phyloP scores from a whole-genome alignment of 2,329 filamentous ascomycete species.

The Waltergamsia citrina region DNA sequence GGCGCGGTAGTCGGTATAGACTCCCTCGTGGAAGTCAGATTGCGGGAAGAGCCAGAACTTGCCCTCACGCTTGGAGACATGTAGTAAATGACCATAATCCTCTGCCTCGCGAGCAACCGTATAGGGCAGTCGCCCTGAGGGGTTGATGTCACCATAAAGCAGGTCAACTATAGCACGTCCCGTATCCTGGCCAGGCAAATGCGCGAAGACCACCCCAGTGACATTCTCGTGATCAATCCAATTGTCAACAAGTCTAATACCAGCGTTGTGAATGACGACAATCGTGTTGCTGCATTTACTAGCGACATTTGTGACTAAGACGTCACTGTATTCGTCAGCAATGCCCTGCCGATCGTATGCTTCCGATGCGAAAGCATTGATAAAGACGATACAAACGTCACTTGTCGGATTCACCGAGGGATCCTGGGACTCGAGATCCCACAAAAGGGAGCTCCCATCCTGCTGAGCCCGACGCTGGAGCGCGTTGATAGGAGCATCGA shows the following conservation, averaged over 20 bases:
- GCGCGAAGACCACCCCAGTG: slow-evolving; percentile 53
- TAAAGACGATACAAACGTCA: slow-evolving; percentile 60
- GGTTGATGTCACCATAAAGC: slow-evolving; percentile 46
- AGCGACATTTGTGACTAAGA: slow-evolving; percentile 47
- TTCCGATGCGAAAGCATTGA: slow-evolving; percentile 64
- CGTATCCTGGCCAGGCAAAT: slow-evolving; percentile 55
- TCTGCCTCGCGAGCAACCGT: slow-evolving; percentile 46
- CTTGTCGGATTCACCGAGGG: slow-evolving; percentile 38
- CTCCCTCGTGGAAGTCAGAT: slow-evolving; percentile 40
- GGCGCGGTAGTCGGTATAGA: slow-evolving; percentile 44
- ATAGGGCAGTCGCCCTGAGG: slow-evolving; percentile 51
- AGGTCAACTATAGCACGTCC: slow-evolving; percentile 45
- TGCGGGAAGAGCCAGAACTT: slow-evolving; percentile 41
- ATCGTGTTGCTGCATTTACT: slow-evolving; percentile 51
- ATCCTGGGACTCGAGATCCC: slow-evolving; percentile 41
- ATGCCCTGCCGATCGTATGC: slow-evolving; percentile 54
- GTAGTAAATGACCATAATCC: slow-evolving; percentile 41
- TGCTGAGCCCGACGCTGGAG: slow-evolving; percentile 38
- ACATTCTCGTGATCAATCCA: slow-evolving; percentile 57
- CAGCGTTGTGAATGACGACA: slow-evolving; percentile 57
- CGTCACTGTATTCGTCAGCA: slow-evolving; percentile 56
- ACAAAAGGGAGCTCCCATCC: slow-evolving; percentile 48
- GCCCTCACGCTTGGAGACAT: slow-evolving; percentile 29
- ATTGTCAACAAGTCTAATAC: slow-evolving; percentile 47
- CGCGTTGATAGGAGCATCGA: slow-evolving; percentile 45